These are phyloP conservation scores for Ophiostoma montium DNA, from an alignment of 2,329 filamentous ascomycete species.

Conservation along the genomic window DNA sequence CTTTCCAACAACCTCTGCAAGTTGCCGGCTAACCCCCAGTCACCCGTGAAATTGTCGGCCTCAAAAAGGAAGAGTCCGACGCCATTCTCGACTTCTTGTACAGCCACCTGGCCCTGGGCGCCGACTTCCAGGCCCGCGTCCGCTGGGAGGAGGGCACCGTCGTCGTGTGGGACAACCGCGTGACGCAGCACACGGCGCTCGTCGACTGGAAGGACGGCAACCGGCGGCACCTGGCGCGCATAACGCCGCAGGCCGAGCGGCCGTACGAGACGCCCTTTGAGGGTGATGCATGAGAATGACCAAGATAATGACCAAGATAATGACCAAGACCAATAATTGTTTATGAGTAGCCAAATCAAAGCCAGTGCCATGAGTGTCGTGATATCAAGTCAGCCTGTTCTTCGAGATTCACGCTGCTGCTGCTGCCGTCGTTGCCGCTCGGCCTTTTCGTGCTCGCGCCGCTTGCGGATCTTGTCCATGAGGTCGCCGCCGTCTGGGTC, in stretches of 20 bases:
- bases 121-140: constrained; percentile 60
- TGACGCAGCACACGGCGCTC: constrained; percentile 65
- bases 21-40: constrained; percentile 29
- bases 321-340: neutral
- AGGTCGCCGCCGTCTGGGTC: constrained; percentile 6
- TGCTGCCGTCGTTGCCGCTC: neutral
- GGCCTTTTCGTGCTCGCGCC: constrained; percentile 7
- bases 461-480: constrained; percentile 6
- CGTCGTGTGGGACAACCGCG: constrained; percentile 75
- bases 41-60: constrained; percentile 65
- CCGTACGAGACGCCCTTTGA: constrained; percentile 57
- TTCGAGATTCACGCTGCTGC: neutral
- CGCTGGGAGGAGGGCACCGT: constrained; percentile 71
- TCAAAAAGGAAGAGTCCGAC: constrained; percentile 80
- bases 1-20: neutral
- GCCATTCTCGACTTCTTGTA: constrained; percentile 62
- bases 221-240: constrained; percentile 63
- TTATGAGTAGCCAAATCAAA: neutral
- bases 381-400: neutral
- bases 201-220: constrained; percentile 72
- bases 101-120: constrained; percentile 57
- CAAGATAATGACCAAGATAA: neutral
- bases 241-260: constrained; percentile 69
- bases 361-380: neutral
- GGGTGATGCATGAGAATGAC: constrained; percentile 1